Conservation (phyloP, 176 grass and related monocot species). For the Saccharum officinarum region DNA sequence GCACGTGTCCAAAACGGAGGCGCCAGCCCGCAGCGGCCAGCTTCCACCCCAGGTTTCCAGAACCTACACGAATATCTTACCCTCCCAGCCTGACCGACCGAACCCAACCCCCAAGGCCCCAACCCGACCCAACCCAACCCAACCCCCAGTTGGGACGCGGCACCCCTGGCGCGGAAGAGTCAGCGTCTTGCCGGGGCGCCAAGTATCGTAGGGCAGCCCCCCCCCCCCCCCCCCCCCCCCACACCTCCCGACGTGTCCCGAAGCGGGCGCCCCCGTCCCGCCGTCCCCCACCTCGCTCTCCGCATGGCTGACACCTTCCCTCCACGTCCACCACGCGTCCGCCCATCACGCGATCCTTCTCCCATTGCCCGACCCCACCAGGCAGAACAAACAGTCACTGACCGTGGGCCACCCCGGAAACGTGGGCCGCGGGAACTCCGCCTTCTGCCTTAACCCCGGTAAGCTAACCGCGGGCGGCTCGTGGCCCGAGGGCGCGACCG, state of each 20-base stretch:
- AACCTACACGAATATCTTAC: conserved; percentile 37
- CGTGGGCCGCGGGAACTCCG: conserved; percentile 4
- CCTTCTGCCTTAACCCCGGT: background rate
- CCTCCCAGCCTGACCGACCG: background rate
- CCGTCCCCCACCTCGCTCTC: conserved; percentile 21
- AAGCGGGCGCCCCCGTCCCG: background rate
- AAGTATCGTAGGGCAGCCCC: background rate
- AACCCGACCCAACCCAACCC: background rate
- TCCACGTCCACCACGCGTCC: conserved; percentile 25
- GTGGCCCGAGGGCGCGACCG: background rate
- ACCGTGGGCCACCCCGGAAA: accelerated
- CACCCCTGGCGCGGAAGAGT: background rate
- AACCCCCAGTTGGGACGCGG: background rate
- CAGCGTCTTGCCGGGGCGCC: background rate
- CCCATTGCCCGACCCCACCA: background rate
- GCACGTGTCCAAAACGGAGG: conserved; percentile 28
- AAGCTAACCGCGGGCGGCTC: conserved; percentile 17
- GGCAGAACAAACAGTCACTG: background rate
- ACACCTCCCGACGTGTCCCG: conserved; percentile 60
- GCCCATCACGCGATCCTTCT: background rate
- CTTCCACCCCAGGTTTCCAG: conserved; percentile 37
- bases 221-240: too few relatives aligned
- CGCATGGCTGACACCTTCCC: conserved; percentile 21
- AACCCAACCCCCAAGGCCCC: too few relatives aligned
- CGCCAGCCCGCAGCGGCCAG: background rate